Percentiles rank a stretch among this genome's conserved stretches.
These are phyloP conservation scores for Porphyra umbilicalis DNA, from an alignment of 31 red algal species.

Conservation along the genomic window DNA sequence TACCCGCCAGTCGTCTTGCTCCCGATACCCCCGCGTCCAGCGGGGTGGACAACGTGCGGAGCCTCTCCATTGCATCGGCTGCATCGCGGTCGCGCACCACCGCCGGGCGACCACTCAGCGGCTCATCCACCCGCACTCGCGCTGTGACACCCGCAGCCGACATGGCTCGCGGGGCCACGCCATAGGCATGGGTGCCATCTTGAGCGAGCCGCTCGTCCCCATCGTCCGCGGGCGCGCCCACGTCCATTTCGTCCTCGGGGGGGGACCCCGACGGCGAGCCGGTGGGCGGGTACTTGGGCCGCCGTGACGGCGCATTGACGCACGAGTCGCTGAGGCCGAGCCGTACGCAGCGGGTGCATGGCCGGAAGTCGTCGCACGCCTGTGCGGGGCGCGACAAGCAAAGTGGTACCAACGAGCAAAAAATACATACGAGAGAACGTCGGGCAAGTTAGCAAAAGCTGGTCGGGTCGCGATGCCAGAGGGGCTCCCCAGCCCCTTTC, in stretches of 20 bases:
- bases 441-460: too few species aligned
- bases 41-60: neutral
- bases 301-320: slow-evolving; percentile 11
- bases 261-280: neutral
- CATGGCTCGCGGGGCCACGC: neutral
- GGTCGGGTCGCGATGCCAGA: too few species aligned
- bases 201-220: neutral
- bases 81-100: neutral
- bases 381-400: neutral
- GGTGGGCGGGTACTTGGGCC: neutral
- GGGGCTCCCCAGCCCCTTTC: too few species aligned
- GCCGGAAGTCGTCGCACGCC: slow-evolving; percentile 14
- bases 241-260: neutral
- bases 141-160: neutral
- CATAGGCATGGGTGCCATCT: neutral
- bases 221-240: neutral
- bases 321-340: slow-evolving; percentile 6
- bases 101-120: neutral
- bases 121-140: neutral
- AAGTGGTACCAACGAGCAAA: neutral
- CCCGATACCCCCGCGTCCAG: neutral
- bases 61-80: neutral
- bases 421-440: neutral
- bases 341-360: slow-evolving; percentile 12
- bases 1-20: neutral